phyloP scores from a whole-genome alignment of 768 basidiomycete species.

The Pulveroboletus sp. region DNA sequence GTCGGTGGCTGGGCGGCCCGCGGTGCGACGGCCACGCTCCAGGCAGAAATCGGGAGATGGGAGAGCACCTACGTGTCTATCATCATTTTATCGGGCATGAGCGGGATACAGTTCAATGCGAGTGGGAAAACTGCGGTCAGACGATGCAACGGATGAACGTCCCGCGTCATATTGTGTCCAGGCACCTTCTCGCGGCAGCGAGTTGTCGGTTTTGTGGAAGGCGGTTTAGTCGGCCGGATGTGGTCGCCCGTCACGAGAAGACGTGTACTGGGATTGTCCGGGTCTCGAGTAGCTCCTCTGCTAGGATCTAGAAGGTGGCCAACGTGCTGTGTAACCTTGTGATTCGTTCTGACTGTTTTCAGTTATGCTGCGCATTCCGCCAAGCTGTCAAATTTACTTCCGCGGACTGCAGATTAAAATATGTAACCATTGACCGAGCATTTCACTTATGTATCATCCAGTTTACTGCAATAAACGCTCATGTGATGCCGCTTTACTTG shows the following conservation, averaged over 20 bases:
- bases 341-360: background rate
- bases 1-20: slow-evolving; percentile 23
- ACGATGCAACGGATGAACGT: slow-evolving; percentile 28
- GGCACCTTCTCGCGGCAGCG: slow-evolving; percentile 24
- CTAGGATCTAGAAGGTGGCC: slow-evolving; percentile 1
- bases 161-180: slow-evolving; percentile 26
- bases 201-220: slow-evolving; percentile 20
- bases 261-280: slow-evolving; percentile 10
- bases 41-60: slow-evolving; percentile 29
- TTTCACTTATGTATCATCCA: slow-evolving; percentile 7
- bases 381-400: slow-evolving; percentile 1
- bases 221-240: slow-evolving; percentile 25
- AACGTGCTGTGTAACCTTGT: background rate
- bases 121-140: slow-evolving; percentile 22
- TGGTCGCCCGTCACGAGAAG: slow-evolving; percentile 25
- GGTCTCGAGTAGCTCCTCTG: background rate
- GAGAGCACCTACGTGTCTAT: slow-evolving; percentile 18
- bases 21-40: slow-evolving; percentile 21
- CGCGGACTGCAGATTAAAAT: slow-evolving; percentile 2
- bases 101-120: slow-evolving; percentile 20
- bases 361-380: background rate
- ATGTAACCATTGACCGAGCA: slow-evolving; percentile 8
- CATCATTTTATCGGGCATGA: slow-evolving; percentile 27
- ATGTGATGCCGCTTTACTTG: background rate
- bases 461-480: slow-evolving; percentile 3